Percentiles rank a stretch among this genome's conserved stretches.
Evolutionary conservation across 2,329 filamentous ascomycete species (phyloP).

Genomic region (Alternaria metachromatica): DNA sequence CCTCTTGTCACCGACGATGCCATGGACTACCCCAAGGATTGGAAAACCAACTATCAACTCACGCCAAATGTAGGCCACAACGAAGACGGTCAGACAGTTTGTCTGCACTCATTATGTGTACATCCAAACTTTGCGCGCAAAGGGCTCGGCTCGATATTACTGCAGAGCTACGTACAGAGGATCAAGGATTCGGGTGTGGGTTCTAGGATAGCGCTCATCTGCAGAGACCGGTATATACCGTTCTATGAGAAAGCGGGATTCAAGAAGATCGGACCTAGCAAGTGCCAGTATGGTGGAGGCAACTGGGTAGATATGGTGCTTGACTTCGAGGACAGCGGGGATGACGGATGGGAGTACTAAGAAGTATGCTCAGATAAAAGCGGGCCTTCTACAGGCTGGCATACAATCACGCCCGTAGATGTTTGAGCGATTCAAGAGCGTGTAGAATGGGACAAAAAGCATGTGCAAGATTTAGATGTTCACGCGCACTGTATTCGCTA

Average conservation of each 20-base stretch:
- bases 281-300: constrained; percentile 76
- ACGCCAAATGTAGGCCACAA: constrained; percentile 67
- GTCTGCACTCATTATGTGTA: constrained; percentile 82
- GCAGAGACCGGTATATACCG: constrained; percentile 72
- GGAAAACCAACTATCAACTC: constrained; percentile 58
- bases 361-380: neutral
- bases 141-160: constrained; percentile 74
- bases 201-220: constrained; percentile 76
- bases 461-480: neutral
- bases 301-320: constrained; percentile 82
- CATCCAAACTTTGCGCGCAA: constrained; percentile 75
- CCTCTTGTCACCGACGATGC: constrained; percentile 72
- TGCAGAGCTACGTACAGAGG: constrained; percentile 79
- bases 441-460: neutral
- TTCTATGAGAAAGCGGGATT: constrained; percentile 83
- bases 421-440: neutral
- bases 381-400: neutral
- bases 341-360: constrained; percentile 10
- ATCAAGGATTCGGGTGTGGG: constrained; percentile 74
- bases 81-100: constrained; percentile 75
- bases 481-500: neutral
- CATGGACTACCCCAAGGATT: constrained; percentile 76
- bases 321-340: constrained; percentile 32
- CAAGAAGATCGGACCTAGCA: constrained; percentile 69
- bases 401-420: neutral